phyloP scores from a whole-genome alignment of 108 stramenopile genomes.

The Cyclotella baltica region DNA sequence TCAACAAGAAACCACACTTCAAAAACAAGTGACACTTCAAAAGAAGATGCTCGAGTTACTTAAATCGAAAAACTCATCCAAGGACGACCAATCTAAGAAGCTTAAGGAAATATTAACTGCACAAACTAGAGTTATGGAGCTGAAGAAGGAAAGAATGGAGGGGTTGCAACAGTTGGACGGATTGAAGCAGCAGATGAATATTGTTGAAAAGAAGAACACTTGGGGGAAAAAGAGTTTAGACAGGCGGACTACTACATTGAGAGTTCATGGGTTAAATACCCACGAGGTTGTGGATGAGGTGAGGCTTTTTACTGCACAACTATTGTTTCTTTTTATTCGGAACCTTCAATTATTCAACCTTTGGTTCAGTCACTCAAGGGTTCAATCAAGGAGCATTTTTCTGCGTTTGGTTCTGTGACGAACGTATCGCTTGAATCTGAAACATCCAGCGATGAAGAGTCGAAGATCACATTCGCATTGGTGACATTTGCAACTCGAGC shows the following conservation, averaged over 20 bases:
- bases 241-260: constrained; percentile 41
- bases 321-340: neutral
- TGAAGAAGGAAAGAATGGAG: constrained; percentile 42
- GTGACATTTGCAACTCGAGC: constrained; percentile 28
- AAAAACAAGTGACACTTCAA: constrained; percentile 41
- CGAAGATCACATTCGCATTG: neutral
- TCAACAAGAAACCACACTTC: constrained; percentile 29
- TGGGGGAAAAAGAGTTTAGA: constrained; percentile 43
- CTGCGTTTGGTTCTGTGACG: constrained; percentile 22
- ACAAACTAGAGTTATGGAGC: constrained; percentile 37
- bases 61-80: constrained; percentile 23
- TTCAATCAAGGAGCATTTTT: constrained; percentile 34
- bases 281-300: neutral
- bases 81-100: constrained; percentile 39
- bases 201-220: constrained; percentile 13
- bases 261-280: constrained; percentile 30
- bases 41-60: constrained; percentile 40
- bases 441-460: constrained; percentile 2
- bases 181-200: constrained; percentile 17
- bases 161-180: constrained; percentile 28
- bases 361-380: neutral
- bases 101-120: constrained; percentile 42
- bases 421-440: constrained; percentile 19
- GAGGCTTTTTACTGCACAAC: neutral
- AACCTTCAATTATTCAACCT: neutral